Conservation (phyloP, 2,329 filamentous ascomycete genomes). For the Pseudocercospora macadamiae region DNA sequence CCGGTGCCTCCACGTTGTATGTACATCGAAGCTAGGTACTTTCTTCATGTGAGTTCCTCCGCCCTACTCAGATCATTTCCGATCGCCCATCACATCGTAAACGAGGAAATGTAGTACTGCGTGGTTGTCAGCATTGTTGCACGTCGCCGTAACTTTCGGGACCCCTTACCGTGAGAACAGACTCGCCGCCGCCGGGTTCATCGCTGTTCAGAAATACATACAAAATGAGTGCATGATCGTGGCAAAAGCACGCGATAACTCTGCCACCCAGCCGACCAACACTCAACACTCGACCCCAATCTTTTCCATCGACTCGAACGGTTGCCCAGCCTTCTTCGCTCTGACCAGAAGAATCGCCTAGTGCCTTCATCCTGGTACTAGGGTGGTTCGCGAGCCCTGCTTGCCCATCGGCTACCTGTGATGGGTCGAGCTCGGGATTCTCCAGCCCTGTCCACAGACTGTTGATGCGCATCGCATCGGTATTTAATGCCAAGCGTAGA, state of each 20-base stretch:
- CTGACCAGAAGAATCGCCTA: conserved; percentile 59
- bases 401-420: conserved; percentile 68
- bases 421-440: conserved; percentile 85
- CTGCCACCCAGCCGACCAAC: conserved; percentile 86
- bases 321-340: conserved; percentile 85
- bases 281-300: conserved; percentile 93
- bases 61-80: neutral
- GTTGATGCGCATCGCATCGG: conserved; percentile 81
- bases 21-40: neutral
- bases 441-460: conserved; percentile 83
- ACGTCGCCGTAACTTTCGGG: neutral
- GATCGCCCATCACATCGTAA: conserved; percentile 32
- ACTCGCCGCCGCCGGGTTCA: conserved; percentile 70
- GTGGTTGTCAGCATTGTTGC: conserved; percentile 22
- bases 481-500: conserved; percentile 75
- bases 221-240: conserved; percentile 78
- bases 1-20: neutral
- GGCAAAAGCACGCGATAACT: conserved; percentile 88
- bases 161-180: conserved; percentile 70
- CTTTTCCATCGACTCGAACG: conserved; percentile 87
- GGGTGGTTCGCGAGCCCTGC: conserved; percentile 75
- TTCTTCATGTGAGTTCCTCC: neutral
- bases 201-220: conserved; percentile 79
- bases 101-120: conserved; percentile 63
- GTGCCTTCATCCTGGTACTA: conserved; percentile 72